phyloP scores from a whole-genome alignment of 495 filamentous ascomycete genomes.

The Echria macrotheca region DNA sequence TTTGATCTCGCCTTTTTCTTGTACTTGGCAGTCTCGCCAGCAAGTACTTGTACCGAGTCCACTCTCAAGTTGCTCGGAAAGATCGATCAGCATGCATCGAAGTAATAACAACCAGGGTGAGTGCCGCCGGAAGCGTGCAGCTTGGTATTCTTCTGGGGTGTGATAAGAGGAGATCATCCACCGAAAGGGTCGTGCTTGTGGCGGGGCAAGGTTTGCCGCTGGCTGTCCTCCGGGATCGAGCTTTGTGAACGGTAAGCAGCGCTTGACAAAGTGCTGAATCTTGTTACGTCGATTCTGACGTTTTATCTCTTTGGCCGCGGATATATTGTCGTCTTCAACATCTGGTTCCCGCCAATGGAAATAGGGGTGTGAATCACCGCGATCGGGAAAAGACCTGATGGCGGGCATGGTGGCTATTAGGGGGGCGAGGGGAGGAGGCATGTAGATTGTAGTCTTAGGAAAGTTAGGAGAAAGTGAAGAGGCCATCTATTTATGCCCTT shows the following conservation, averaged over 20 bases:
- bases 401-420: not conserved
- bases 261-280: conserved; percentile 1
- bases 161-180: conserved; percentile 10
- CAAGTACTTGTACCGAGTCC: conserved; percentile 3
- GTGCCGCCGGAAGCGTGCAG: conserved; percentile 1
- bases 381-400: not conserved
- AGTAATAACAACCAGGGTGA: conserved; percentile 7
- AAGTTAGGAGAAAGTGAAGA: not conserved
- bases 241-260: conserved; percentile 2
- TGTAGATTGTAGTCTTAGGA: conserved; percentile 1
- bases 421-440: not conserved
- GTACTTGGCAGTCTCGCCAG: conserved; percentile 5
- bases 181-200: conserved; percentile 7
- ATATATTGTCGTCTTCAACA: conserved; percentile 6
- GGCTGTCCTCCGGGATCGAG: not conserved
- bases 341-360: not conserved
- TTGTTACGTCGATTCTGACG: conserved; percentile 2
- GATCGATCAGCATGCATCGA: conserved; percentile 8
- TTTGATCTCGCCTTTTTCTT: not conserved
- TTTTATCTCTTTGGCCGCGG: not conserved
- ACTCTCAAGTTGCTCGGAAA: conserved; percentile 8
- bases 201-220: conserved; percentile 2
- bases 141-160: conserved; percentile 7
- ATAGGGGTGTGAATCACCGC: not conserved
- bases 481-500: conserved; percentile 2